Evolutionary conservation across 192 early-diverging fungal genomes (phyloP).

Genomic region (Coemansia sp.): DNA sequence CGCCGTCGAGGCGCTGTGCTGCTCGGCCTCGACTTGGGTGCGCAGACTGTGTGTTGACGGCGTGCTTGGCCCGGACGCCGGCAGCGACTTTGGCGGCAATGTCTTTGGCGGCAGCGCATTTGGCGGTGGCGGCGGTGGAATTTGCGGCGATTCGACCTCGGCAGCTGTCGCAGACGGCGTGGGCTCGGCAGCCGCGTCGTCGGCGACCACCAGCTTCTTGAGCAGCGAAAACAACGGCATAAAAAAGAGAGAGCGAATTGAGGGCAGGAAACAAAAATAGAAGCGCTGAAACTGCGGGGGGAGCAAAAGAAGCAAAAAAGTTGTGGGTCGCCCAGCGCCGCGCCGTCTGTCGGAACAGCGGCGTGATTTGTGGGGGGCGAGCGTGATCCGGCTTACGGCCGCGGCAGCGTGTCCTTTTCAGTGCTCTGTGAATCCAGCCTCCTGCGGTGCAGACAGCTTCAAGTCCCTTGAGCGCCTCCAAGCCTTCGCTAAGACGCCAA

Average conservation of each 20-base stretch:
- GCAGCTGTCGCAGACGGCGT: conserved; percentile 3
- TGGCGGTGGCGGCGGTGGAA: background rate
- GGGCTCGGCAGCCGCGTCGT: background rate
- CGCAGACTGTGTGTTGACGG: conserved; percentile 25
- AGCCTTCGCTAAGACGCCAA: too few species aligned
- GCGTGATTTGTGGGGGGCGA: too few species aligned
- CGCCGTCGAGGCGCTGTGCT: conserved; percentile 12
- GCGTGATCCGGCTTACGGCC: background rate
- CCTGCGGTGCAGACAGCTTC: too few species aligned
- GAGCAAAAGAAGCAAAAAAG: background rate
- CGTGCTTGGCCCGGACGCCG: background rate
- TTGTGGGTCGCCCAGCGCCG: background rate
- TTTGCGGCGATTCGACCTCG: background rate
- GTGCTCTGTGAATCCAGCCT: too few species aligned
- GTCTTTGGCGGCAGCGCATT: background rate
- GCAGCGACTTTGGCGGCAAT: background rate
- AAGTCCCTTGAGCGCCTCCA: too few species aligned
- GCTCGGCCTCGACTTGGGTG: conserved; percentile 21
- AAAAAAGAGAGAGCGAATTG: background rate
- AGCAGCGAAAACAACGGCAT: conserved; percentile 20
- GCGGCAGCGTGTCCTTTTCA: background rate
- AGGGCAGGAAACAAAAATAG: too few species aligned
- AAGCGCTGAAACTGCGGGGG: background rate
- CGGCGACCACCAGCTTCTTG: conserved; percentile 8
- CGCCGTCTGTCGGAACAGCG: too few species aligned